Conservation (phyloP, 345 rosid species). For the Citrus medica region DNA sequence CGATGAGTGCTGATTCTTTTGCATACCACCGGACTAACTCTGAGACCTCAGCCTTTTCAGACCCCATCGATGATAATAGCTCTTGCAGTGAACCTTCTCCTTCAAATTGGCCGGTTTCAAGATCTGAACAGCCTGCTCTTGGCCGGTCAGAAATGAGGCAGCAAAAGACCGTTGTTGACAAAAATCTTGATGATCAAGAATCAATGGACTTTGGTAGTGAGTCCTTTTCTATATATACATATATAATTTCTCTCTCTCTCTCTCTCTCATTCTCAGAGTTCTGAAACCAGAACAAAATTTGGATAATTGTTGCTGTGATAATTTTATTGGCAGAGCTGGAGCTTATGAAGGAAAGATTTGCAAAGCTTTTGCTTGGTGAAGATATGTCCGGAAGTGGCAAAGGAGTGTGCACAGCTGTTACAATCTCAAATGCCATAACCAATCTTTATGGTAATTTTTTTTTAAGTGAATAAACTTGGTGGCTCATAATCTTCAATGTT, state of each 20-base stretch:
- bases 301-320: neutral
- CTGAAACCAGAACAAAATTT: neutral
- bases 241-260: too few relatives aligned
- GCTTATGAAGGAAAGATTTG: conserved; percentile 85
- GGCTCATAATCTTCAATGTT: neutral
- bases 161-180: conserved; percentile 21
- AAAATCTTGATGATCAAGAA: conserved; percentile 44
- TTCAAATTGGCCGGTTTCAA: conserved; percentile 42
- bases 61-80: conserved; percentile 50
- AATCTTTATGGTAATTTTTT: conserved; percentile 76
- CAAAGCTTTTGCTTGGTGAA: conserved; percentile 89
- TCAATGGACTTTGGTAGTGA: conserved; percentile 54
- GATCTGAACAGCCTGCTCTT: conserved; percentile 28
- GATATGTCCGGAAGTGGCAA: conserved; percentile 98
- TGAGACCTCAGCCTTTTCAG: conserved; percentile 64
- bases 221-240: neutral
- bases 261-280: too few relatives aligned
- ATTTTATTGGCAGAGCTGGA: conserved; percentile 52
- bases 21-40: conserved; percentile 54
- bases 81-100: conserved; percentile 63
- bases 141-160: conserved; percentile 33
- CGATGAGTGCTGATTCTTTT: conserved; percentile 54
- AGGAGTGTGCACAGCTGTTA: conserved; percentile 87
- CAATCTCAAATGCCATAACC: conserved; percentile 90
- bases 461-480: neutral